phyloP scores from a whole-genome alignment of 1,284 basidiomycete species.

The Melanopsichium pennsylvanicum region DNA sequence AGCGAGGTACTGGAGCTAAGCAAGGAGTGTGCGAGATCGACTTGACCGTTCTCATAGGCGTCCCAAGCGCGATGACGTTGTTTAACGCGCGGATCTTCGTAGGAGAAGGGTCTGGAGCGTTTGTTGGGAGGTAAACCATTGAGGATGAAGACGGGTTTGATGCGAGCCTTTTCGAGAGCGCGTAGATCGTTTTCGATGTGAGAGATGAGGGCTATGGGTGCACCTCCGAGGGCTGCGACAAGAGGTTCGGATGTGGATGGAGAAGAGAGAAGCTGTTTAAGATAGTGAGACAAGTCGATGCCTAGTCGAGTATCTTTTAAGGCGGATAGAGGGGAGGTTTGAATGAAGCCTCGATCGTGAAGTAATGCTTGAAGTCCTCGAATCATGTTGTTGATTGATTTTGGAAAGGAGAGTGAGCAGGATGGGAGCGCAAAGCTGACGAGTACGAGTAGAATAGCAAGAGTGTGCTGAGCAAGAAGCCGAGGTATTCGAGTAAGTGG shows the following conservation, averaged over 20 bases:
- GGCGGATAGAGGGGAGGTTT: conserved; percentile 81
- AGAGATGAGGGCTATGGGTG: conserved; percentile 73
- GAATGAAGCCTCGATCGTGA: conserved; percentile 83
- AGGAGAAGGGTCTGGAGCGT: conserved; percentile 53
- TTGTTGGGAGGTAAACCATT: conserved; percentile 71
- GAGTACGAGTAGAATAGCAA: too few species aligned
- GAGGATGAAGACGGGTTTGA: conserved; percentile 98
- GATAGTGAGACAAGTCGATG: conserved; percentile 93
- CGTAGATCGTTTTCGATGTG: conserved; percentile 92
- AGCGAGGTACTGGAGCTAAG: conserved; percentile 77
- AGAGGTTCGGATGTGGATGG: conserved; percentile 83
- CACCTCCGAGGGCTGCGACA: conserved; percentile 90
- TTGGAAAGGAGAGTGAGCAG: neutral
- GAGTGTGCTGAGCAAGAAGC: too few species aligned
- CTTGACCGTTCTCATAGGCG: conserved; percentile 67
- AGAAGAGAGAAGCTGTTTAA: conserved; percentile 79
- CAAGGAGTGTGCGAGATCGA: conserved; percentile 82
- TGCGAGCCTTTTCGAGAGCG: conserved; percentile 83
- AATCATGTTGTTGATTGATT: conserved; percentile 25
- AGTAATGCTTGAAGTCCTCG: conserved; percentile 66
- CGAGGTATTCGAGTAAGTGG: too few species aligned
- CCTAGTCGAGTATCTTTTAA: conserved; percentile 92
- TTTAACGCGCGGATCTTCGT: conserved; percentile 59
- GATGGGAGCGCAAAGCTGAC: too few species aligned
- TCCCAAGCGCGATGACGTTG: conserved; percentile 60